Conservation (phyloP, 1,139 yeast genomes). For the Pneumocystis wakefieldiae region DNA sequence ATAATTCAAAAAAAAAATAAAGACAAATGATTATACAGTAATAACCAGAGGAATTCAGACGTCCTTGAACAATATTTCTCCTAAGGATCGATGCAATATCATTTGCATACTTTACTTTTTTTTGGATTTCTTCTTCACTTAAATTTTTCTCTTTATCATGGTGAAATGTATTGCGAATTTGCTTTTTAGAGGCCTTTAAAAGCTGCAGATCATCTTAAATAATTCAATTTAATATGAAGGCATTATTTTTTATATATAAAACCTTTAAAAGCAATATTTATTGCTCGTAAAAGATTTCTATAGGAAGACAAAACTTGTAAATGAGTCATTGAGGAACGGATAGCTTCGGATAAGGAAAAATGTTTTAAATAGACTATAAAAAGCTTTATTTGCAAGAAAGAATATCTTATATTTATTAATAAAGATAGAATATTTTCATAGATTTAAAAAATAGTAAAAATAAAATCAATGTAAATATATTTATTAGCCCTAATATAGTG, state of each 20-base stretch:
- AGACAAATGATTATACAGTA: not conserved
- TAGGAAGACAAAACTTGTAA: slow-evolving; percentile 4
- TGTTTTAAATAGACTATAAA: not conserved
- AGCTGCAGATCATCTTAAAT: slow-evolving; percentile 13
- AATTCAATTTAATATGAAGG: slow-evolving; percentile 18
- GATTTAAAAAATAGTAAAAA: not conserved
- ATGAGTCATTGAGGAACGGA: not conserved
- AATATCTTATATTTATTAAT: not conserved
- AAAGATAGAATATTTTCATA: not conserved
- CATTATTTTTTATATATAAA: not conserved
- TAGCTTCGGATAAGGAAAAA: not conserved
- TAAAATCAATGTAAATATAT: slow-evolving; percentile 2
- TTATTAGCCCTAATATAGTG: not conserved
- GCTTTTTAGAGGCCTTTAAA: slow-evolving; percentile 41
- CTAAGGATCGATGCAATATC: slow-evolving; percentile 56
- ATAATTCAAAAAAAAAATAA: not conserved
- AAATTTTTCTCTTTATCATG: slow-evolving; percentile 27
- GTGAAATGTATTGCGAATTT: slow-evolving; percentile 48
- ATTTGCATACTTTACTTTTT: slow-evolving; percentile 35
- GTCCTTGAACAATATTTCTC: slow-evolving; percentile 73
- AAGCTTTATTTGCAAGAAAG: not conserved
- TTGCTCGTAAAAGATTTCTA: slow-evolving; percentile 15
- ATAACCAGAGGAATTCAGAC: not conserved
- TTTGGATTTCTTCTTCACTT: slow-evolving; percentile 35
- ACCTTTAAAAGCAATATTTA: slow-evolving; percentile 16